Evolutionary conservation across 139 green algal species (phyloP).

Genomic region (Coelastrella sp.): DNA sequence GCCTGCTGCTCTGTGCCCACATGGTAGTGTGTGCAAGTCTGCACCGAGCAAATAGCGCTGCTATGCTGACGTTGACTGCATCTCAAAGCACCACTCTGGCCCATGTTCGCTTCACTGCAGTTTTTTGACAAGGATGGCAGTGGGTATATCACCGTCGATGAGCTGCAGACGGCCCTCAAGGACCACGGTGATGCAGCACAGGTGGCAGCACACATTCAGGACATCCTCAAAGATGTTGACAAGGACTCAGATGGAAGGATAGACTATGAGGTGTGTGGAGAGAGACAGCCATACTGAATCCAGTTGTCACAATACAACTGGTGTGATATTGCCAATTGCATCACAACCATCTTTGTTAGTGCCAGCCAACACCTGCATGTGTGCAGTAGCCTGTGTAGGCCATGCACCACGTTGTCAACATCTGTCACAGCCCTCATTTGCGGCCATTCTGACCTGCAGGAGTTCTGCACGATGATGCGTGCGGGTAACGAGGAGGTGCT

Average conservation of each 20-base stretch:
- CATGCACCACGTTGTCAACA: not conserved
- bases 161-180: conserved; percentile 50
- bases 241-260: conserved; percentile 55
- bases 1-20: not conserved
- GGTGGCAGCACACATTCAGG: conserved; percentile 46
- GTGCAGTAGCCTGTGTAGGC: not conserved
- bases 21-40: not conserved
- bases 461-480: conserved; percentile 80
- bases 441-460: conserved; percentile 41
- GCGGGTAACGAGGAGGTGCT: conserved; percentile 33
- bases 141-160: conserved; percentile 61
- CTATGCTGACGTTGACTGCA: not conserved
- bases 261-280: conserved; percentile 1
- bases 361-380: not conserved
- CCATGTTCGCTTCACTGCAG: not conserved
- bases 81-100: not conserved
- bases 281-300: too few species aligned
- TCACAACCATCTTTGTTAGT: too few species aligned
- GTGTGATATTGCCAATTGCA: too few species aligned
- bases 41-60: not conserved
- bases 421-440: not conserved
- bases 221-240: conserved; percentile 72
- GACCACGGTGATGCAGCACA: conserved; percentile 28
- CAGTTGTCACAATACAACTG: too few species aligned
- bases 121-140: conserved; percentile 60